Percentiles rank a stretch among this genome's conserved stretches.
Conservation (phyloP, 257 asterid genomes). For the Prunella vulgaris region DNA sequence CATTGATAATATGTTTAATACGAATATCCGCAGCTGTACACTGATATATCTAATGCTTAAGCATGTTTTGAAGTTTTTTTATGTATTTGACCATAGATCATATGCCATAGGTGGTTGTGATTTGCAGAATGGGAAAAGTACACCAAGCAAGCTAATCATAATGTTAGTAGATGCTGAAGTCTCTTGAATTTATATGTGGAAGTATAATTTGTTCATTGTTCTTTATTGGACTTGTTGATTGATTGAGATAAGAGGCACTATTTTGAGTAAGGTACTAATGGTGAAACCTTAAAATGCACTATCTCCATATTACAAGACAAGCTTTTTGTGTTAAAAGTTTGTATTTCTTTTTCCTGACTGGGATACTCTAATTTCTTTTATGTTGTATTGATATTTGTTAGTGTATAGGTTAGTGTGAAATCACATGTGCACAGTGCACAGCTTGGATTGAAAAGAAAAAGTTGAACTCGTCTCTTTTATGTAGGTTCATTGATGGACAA, state of each 20-base stretch:
- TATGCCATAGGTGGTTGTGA: neutral
- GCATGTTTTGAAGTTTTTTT: neutral
- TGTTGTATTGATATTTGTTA: neutral
- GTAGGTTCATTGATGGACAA: neutral
- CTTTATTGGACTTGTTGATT: neutral
- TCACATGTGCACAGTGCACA: neutral
- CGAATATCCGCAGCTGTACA: neutral
- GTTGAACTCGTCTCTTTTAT: neutral
- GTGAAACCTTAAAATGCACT: neutral
- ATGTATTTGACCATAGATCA: neutral
- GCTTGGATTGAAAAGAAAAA: neutral
- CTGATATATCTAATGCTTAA: neutral
- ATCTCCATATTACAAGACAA: neutral
- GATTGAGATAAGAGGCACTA: neutral
- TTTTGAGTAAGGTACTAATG: neutral
- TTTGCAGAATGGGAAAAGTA: neutral
- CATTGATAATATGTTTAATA: neutral
- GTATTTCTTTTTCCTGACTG: neutral
- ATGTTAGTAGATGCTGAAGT: neutral
- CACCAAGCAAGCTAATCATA: neutral
- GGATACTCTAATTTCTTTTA: neutral
- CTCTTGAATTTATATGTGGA: slow-evolving; percentile 3
- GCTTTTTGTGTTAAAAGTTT: neutral
- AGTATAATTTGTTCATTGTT: neutral
- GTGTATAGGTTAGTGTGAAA: neutral